phyloP scores from a whole-genome alignment of 2,329 filamentous ascomycete genomes.

The Microcyclospora pomicola region DNA sequence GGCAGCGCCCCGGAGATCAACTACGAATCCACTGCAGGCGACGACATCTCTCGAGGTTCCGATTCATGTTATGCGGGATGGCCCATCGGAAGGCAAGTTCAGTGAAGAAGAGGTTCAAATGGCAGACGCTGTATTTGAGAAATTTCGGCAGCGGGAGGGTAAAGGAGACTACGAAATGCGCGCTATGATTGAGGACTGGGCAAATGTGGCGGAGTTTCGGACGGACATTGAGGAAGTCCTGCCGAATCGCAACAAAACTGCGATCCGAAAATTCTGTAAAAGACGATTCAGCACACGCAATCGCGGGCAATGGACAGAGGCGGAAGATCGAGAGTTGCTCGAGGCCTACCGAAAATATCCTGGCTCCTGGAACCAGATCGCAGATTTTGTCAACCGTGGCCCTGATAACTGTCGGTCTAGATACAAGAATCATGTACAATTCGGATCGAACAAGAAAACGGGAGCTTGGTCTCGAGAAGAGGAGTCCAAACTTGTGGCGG shows the following conservation, averaged over 20 bases:
- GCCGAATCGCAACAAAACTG: conserved; percentile 20
- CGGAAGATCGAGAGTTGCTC: conserved; percentile 44
- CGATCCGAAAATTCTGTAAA: conserved; percentile 35
- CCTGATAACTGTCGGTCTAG: conserved; percentile 55
- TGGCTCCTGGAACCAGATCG: conserved; percentile 50
- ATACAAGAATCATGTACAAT: conserved; percentile 53
- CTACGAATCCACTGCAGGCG: too few relatives aligned
- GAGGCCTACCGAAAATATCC: conserved; percentile 35
- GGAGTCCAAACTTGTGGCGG: conserved; percentile 38
- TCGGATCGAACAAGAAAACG: conserved; percentile 38
- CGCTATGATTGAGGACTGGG: conserved; percentile 12
- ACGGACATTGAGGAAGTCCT: conserved; percentile 15
- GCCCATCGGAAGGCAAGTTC: conserved; percentile 5
- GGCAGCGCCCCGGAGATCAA: too few relatives aligned
- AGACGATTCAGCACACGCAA: conserved; percentile 52
- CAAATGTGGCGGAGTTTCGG: conserved; percentile 22
- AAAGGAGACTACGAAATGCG: conserved; percentile 10
- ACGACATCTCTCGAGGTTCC: too few relatives aligned
- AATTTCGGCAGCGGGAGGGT: conserved; percentile 5
- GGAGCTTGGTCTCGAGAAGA: conserved; percentile 49
- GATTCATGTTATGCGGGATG: neutral
- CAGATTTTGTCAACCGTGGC: conserved; percentile 47
- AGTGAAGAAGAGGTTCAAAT: conserved; percentile 12
- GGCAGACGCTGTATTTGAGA: conserved; percentile 15
- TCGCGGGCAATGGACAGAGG: conserved; percentile 44